Percentiles rank a stretch among this genome's conserved stretches.
Conservation (phyloP, 768 basidiomycete genomes). For the Serendipita sp. region DNA sequence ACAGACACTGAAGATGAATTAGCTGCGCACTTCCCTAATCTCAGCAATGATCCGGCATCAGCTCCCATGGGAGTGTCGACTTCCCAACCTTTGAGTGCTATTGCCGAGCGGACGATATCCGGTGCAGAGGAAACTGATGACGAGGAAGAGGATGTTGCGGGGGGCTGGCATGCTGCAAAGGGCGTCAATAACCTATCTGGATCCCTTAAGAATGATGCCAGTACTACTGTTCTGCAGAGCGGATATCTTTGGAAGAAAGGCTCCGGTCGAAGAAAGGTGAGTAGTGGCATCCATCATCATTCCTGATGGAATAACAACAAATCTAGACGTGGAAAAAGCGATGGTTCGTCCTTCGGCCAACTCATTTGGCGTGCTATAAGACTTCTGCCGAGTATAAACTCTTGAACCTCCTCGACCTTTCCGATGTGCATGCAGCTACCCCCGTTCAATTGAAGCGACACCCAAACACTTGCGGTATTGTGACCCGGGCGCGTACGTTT, state of each 20-base stretch:
- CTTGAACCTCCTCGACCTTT: constrained; percentile 69
- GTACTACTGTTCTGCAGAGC: constrained; percentile 51
- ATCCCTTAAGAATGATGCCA: constrained; percentile 34
- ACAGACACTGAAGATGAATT: constrained; percentile 2
- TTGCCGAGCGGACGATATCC: constrained; percentile 58
- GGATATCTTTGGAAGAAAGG: constrained; percentile 98
- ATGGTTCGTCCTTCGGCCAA: constrained; percentile 90
- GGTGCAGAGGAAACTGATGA: constrained; percentile 58
- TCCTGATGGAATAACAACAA: neutral
- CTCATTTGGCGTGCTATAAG: constrained; percentile 94
- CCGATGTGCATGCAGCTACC: constrained; percentile 80
- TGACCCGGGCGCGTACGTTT: constrained; percentile 78
- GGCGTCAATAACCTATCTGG: constrained; percentile 18
- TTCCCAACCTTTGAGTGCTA: constrained; percentile 44
- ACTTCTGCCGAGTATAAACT: constrained; percentile 87
- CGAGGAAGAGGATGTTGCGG: constrained; percentile 42
- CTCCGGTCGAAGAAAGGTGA: constrained; percentile 74
- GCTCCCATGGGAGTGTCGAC: constrained; percentile 9
- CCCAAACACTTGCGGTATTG: constrained; percentile 75
- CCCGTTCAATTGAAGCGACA: constrained; percentile 80
- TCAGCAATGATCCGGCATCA: neutral
- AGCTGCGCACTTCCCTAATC: neutral
- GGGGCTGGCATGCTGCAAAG: constrained; percentile 40
- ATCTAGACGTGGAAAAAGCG: constrained; percentile 92
- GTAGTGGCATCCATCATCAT: neutral